phyloP scores from a whole-genome alignment of 2,329 filamentous ascomycete species.

The Kalaharituber pfeilii region DNA sequence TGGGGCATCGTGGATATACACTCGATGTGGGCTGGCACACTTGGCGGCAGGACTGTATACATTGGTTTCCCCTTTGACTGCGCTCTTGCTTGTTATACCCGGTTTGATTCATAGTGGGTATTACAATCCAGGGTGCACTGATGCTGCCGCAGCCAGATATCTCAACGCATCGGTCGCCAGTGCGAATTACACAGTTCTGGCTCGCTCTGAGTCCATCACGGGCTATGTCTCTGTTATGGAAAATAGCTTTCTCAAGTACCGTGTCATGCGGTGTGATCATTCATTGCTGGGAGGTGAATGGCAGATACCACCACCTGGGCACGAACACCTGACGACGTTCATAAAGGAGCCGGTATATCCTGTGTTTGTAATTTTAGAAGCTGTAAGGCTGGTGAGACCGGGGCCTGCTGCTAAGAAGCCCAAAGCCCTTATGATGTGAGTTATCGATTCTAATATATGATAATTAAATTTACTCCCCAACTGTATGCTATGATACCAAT shows the following conservation, averaged over 20 bases:
- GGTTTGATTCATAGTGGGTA: slow-evolving; percentile 53
- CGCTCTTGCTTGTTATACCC: slow-evolving; percentile 50
- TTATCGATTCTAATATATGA: background rate
- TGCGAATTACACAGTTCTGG: slow-evolving; percentile 57
- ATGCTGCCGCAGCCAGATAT: slow-evolving; percentile 36
- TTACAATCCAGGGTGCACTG: slow-evolving; percentile 48
- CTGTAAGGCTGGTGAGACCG: slow-evolving; percentile 60
- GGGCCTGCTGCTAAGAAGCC: slow-evolving; percentile 44
- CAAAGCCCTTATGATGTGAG: slow-evolving; percentile 64
- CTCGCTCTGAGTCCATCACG: slow-evolving; percentile 68
- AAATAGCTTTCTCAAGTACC: slow-evolving; percentile 50
- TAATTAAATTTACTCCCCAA: background rate
- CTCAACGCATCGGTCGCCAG: slow-evolving; percentile 41
- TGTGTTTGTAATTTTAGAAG: slow-evolving; percentile 91
- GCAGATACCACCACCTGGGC: slow-evolving; percentile 36
- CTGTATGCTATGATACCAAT: background rate
- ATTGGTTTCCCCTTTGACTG: slow-evolving; percentile 48
- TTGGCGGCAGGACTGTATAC: slow-evolving; percentile 48
- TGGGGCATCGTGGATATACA: slow-evolving; percentile 46
- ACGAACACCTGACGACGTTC: slow-evolving; percentile 32
- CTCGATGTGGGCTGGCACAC: slow-evolving; percentile 55
- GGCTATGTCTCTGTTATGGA: slow-evolving; percentile 88
- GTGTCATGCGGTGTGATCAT: slow-evolving; percentile 82
- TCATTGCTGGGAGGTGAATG: slow-evolving; percentile 87
- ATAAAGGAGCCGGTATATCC: slow-evolving; percentile 80